phyloP scores from a whole-genome alignment of 345 rosid species.

The Citrus sinensis region DNA sequence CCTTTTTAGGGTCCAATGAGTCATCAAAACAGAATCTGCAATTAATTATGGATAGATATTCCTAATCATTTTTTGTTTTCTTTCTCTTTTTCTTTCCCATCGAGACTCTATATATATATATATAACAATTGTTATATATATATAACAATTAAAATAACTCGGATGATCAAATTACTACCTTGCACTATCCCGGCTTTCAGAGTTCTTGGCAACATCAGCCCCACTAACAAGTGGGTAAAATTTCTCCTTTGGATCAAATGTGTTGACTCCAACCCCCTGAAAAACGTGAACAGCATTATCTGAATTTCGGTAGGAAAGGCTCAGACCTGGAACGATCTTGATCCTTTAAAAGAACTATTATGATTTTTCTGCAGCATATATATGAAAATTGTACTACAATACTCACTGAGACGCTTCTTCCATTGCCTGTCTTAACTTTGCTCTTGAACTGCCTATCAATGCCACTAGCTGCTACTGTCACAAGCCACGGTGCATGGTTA shows the following conservation, averaged over 20 bases:
- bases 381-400: not conserved
- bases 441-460: slow-evolving; percentile 71
- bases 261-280: slow-evolving; percentile 69
- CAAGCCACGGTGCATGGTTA: slow-evolving; percentile 85
- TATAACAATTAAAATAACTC: no score
- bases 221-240: slow-evolving; percentile 72
- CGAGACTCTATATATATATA: no score
- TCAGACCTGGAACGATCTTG: no score
- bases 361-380: no score
- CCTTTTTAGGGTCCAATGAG: slow-evolving; percentile 61
- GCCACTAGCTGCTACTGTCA: slow-evolving; percentile 87
- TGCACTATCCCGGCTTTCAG: slow-evolving; percentile 33
- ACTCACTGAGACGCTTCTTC: slow-evolving; percentile 51
- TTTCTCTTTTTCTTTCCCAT: not conserved
- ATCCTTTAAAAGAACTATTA: no score
- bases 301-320: no score
- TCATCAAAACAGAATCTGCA: slow-evolving; percentile 55
- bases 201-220: slow-evolving; percentile 47
- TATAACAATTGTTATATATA: no score
- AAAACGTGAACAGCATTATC: no score
- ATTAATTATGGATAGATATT: not conserved
- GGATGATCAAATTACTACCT: slow-evolving; percentile 29
- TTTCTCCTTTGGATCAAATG: slow-evolving; percentile 50
- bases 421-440: slow-evolving; percentile 60
- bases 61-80: not conserved